Evolutionary conservation across 2,329 filamentous ascomycete genomes (phyloP), one percentile per base, ranked within the genome.

Genomic region (Fusarium illudens): DNA sequence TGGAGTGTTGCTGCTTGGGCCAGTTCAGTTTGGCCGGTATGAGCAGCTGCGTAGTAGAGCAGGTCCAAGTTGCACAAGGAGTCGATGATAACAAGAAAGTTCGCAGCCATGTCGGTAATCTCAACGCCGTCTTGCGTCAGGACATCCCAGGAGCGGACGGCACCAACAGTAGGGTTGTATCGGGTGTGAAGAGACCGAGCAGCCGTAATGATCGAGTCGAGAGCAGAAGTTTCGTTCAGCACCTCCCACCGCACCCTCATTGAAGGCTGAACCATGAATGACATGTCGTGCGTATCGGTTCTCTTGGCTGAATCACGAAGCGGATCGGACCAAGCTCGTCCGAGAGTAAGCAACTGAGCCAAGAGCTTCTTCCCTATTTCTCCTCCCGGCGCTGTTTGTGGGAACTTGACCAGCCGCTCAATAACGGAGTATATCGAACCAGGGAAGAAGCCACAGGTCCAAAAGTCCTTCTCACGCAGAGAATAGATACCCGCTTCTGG

Each of bases 261-360:
- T 2, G 81, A 81, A 0, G 84, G 84, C 19, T 83, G 79, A 5
- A 86, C 81, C 66, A 87, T 86, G 64, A 86, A 86, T 0, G 81
- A 83, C 75, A 87, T 80, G 51, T 86, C 84, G 57, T 87, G 84
- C 0, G 84, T 87, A 58, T 86, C 83, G 5, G 78, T 84, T 8
- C 81, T 77, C 75, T 33, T 58, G 22, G 64, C 79, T 57, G 60
- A 68, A 4, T 52, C 50, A 15, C 68, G 79, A 0, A 83, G 68
- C 0, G 79, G 79, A 3, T 73, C 76, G 3, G 77, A 73, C 80
- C 79, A 81, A 3, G 65, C 46, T 4, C 57, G 58, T 4, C 75
- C 75, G 1, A 78, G 63, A 0, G 51, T 25, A 6, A 65, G 11
- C 1, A 68, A 20, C n/a, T 68, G 65, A 8, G 50, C 49, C 20